Evolutionary conservation across 1,139 yeast species (phyloP).

Genomic region (Nadsonia starkeyi-henricii): DNA sequence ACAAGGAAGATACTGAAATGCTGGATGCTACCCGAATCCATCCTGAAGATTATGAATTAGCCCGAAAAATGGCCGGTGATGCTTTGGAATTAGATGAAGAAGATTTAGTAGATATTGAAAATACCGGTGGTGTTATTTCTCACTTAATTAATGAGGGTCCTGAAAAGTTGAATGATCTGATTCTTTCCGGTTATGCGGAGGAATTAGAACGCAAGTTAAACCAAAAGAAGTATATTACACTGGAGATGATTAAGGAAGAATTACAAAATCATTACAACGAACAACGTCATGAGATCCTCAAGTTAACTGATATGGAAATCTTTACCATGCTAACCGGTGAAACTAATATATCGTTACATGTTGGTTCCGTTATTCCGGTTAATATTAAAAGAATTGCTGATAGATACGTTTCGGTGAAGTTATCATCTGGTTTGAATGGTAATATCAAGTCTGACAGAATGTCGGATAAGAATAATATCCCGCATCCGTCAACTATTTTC

Average conservation of each 20-base stretch:
- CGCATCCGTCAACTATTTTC: slow-evolving; percentile 33
- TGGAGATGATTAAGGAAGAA: slow-evolving; percentile 81
- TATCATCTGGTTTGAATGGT: slow-evolving; percentile 70
- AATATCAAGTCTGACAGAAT: slow-evolving; percentile 50
- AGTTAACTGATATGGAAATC: slow-evolving; percentile 55
- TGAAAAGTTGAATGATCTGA: slow-evolving; percentile 75
- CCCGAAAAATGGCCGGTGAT: slow-evolving; percentile 95
- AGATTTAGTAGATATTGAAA: slow-evolving; percentile 68
- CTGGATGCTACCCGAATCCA: slow-evolving; percentile 93
- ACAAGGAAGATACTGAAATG: slow-evolving; percentile 55
- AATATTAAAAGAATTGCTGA: slow-evolving; percentile 41
- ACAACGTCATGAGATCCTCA: slow-evolving; percentile 56
- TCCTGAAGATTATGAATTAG: slow-evolving; percentile 93
- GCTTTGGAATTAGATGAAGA: slow-evolving; percentile 94
- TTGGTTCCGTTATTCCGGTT: slow-evolving; percentile 70
- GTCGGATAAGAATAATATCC: slow-evolving; percentile 38
- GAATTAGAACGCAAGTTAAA: slow-evolving; percentile 69
- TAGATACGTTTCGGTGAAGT: slow-evolving; percentile 40
- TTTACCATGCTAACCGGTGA: slow-evolving; percentile 90
- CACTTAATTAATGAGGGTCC: slow-evolving; percentile 71
- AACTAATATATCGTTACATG: slow-evolving; percentile 48
- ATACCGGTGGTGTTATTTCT: slow-evolving; percentile 70
- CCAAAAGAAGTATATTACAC: slow-evolving; percentile 65
- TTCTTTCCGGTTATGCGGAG: slow-evolving; percentile 86
- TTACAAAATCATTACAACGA: slow-evolving; percentile 80